Evolutionary conservation across 495 filamentous ascomycete genomes (phyloP), one percentile per base, ranked within the genome.

Genomic region (Oidiodendron maius): DNA sequence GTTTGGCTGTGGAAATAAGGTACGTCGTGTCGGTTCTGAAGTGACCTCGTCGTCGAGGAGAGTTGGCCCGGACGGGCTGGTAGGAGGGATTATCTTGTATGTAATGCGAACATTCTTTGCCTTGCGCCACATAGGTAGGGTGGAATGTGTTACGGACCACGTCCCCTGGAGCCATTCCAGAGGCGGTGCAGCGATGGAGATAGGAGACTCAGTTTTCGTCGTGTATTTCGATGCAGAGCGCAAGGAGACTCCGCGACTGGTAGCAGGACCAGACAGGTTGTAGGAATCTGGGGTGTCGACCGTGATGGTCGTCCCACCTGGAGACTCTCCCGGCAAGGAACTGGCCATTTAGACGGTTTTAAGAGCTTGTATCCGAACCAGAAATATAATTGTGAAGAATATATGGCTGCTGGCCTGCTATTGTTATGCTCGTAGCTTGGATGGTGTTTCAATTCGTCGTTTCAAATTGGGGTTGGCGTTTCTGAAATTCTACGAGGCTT

Each of bases 91-190:
- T 26, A 43, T 61, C 9, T 57, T 68, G 68, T 90, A 91, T 30
- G 80, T 84, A 55, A 91, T 90, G 48, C 73, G 72, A 41, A 90
- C 84, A 64, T 91, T 89, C 58, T 77, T 80, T 34, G 78, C 75
- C 24, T 66, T 67, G 45, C 73, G 71, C 87, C 87, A 90, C 74
- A 90, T 85, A 17, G 78, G 75, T 2, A 93, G 79, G 25, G 82
- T 89, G 10, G 82, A 84, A 68, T 86, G 80, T 13, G 82, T 84
- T 18, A 91, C 83, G 58, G 79, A 68, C 87, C 86, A 91, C 44
- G 81, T 84, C 20, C 82, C 72, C 28, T 64, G 57, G 43, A 91
- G 76, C 69, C 75, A 88, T 34, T 43, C 35, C 66, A 55, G 44
- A 78, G 71, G 58, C 9, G 83, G 83, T 0, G 75, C 46, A 45